phyloP scores from a whole-genome alignment of 176 grass and related monocot genomes.

The Cymbopogon citratus region DNA sequence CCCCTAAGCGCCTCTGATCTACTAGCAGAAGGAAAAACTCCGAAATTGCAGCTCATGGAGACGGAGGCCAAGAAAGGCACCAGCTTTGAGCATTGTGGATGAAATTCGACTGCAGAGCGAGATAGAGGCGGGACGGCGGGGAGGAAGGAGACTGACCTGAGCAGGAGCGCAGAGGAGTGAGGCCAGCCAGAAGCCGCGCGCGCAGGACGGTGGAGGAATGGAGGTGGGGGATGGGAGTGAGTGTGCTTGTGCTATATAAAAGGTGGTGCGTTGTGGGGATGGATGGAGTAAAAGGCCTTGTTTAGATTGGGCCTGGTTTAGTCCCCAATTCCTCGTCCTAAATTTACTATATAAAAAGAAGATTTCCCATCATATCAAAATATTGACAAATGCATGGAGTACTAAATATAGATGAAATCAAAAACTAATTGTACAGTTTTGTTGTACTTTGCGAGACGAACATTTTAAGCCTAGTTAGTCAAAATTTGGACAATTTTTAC shows the following conservation, averaged over 20 bases:
- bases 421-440: no score
- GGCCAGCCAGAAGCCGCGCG: neutral
- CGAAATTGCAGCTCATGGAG: neutral
- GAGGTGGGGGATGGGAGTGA: neutral
- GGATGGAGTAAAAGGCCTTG: neutral
- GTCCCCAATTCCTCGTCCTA: no score
- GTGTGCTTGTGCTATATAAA: conserved; percentile 36
- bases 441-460: no score
- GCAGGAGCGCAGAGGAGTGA: conserved; percentile 35
- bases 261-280: conserved; percentile 10
- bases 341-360: no score
- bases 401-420: no score
- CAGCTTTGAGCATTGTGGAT: conserved; percentile 1
- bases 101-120: neutral
- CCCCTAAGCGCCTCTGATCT: neutral
- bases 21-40: neutral
- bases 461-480: no score
- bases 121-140: neutral
- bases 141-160: conserved; percentile 48
- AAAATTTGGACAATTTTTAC: no score
- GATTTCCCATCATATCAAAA: no score
- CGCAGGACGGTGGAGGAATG: conserved; percentile 10
- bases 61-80: neutral
- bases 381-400: no score
- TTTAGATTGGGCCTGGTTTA: no score